Conservation (phyloP, 441 rosid genomes). For the Populus hybrid region DNA sequence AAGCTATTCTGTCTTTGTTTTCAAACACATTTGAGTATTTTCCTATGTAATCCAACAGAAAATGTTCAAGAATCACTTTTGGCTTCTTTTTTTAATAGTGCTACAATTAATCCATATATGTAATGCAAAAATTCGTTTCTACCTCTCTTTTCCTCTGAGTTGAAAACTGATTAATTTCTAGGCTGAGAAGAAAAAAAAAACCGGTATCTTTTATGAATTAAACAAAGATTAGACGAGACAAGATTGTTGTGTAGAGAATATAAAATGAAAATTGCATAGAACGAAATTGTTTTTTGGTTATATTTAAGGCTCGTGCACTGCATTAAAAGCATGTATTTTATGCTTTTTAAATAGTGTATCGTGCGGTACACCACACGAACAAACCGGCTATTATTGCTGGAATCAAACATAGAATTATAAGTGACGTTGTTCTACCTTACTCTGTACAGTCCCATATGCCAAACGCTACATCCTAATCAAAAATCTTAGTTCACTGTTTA, state of each 20-base stretch:
- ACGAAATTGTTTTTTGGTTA: neutral
- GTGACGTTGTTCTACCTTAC: too few relatives aligned
- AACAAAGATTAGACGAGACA: neutral
- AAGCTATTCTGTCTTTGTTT: slow-evolving; percentile 12
- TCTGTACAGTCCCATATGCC: neutral
- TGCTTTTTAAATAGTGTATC: neutral
- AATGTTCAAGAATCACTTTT: slow-evolving; percentile 13
- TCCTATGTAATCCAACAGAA: slow-evolving; percentile 7
- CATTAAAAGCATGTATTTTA: too few relatives aligned
- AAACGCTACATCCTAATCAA: neutral
- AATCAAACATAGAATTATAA: too few relatives aligned
- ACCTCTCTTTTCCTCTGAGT: too few relatives aligned
- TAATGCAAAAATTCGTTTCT: neutral
- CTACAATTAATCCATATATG: neutral
- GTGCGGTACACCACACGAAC: neutral
- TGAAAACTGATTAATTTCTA: too few relatives aligned
- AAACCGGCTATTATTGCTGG: neutral
- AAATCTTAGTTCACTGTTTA: slow-evolving; percentile 26
- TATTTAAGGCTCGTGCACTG: neutral
- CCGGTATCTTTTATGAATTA: too few relatives aligned
- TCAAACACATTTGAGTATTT: neutral
- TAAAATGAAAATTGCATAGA: neutral
- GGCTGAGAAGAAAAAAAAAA: too few relatives aligned
- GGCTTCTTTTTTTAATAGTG: slow-evolving; percentile 7
- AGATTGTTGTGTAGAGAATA: neutral